Percentiles rank a stretch among this genome's conserved stretches.
These are phyloP conservation scores for Sclerotinia minor DNA, from an alignment of 2,329 filamentous ascomycete species.

Conservation along the genomic window DNA sequence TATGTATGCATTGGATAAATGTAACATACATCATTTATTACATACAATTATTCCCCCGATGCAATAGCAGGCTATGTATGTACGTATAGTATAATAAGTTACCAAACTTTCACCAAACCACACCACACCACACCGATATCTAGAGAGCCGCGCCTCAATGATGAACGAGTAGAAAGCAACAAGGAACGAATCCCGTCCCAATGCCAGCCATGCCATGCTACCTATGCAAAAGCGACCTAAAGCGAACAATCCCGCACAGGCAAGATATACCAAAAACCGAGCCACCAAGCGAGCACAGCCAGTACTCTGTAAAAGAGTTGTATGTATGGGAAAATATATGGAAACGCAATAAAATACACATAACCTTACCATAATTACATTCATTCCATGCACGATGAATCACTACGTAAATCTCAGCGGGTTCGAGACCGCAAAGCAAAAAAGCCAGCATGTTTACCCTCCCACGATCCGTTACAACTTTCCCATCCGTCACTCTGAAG, in stretches of 20 bases:
- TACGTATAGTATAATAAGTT: not conserved
- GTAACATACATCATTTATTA: conserved; percentile 9
- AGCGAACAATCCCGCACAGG: not conserved
- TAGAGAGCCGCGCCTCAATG: no score
- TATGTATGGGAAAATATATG: not conserved
- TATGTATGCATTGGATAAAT: not conserved
- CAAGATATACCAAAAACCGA: not conserved
- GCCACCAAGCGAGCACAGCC: not conserved
- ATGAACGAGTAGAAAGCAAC: not conserved
- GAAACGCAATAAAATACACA: not conserved
- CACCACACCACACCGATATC: not conserved
- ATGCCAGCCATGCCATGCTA: not conserved
- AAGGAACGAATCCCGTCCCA: conserved; percentile 9
- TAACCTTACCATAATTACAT: no score
- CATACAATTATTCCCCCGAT: not conserved
- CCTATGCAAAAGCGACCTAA: not conserved
- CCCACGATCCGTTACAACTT: not conserved
- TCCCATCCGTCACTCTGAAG: not conserved
- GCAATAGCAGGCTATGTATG: conserved; percentile 8
- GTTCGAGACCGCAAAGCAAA: conserved; percentile 1
- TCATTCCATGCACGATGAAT: conserved; percentile 23
- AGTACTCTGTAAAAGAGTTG: not conserved
- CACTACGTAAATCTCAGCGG: not conserved
- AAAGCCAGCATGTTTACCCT: conserved; percentile 3
- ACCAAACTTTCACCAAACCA: conserved; percentile 16